A percentile compares a stretch with the other conserved stretches of the same genome.
Conservation (phyloP, 2,329 filamentous ascomycete genomes). For the Pseudohalonectria lignicola region DNA sequence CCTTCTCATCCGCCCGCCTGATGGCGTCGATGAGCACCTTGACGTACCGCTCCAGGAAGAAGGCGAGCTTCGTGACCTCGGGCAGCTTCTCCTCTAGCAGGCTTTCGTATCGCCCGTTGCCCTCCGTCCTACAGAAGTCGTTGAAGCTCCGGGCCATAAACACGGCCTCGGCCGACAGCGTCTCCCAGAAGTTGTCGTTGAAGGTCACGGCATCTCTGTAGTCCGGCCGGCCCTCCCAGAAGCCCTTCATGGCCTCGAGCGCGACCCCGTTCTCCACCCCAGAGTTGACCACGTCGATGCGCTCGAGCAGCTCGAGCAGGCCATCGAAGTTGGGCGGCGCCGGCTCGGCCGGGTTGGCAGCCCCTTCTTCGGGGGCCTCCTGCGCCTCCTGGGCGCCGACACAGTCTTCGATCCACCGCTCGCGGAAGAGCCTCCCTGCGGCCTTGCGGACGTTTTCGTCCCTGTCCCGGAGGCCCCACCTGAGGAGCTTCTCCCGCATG, state of each 20-base stretch:
- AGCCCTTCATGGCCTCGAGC: constrained; percentile 86
- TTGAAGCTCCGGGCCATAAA: constrained; percentile 92
- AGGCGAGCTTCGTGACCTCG: constrained; percentile 84
- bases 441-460: constrained; percentile 93
- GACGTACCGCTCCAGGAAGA: constrained; percentile 74
- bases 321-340: constrained; percentile 66
- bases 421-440: constrained; percentile 78
- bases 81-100: constrained; percentile 88
- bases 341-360: constrained; percentile 40
- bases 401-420: constrained; percentile 97
- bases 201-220: constrained; percentile 65
- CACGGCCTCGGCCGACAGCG: constrained; percentile 70
- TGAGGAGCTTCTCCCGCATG: constrained; percentile 88
- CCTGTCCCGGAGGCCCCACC: constrained; percentile 89
- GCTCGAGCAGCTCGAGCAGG: constrained; percentile 79
- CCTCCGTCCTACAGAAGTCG: constrained; percentile 72
- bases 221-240: constrained; percentile 87
- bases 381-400: constrained; percentile 54
- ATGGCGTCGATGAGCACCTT: constrained; percentile 55
- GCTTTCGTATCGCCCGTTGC: constrained; percentile 62
- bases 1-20: constrained; percentile 40
- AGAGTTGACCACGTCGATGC: constrained; percentile 86
- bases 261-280: constrained; percentile 84
- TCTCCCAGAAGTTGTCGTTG: constrained; percentile 69
- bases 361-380: constrained; percentile 23